These are phyloP conservation scores for Hirsutella thompsonii DNA, from an alignment of 2,329 filamentous ascomycete genomes.

Conservation along the genomic window DNA sequence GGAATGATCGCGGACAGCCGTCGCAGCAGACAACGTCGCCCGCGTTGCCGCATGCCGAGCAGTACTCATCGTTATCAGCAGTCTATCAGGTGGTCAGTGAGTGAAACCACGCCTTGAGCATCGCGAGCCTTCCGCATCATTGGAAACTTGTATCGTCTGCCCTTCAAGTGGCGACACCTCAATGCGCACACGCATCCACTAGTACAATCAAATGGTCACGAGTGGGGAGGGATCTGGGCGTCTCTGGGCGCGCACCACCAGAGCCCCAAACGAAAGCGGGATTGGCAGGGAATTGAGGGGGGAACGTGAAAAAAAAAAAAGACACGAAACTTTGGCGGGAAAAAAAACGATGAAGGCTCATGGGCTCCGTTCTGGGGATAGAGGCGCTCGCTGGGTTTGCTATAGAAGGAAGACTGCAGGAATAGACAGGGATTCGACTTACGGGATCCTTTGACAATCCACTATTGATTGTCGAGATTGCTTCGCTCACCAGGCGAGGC, in stretches of 20 bases:
- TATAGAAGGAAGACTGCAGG: too few relatives aligned
- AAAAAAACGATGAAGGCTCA: too few relatives aligned
- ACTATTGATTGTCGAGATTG: conserved; percentile 46
- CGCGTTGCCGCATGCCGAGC: conserved; percentile 70
- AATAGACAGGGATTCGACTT: conserved; percentile 15
- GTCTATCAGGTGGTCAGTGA: conserved; percentile 19
- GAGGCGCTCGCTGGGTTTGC: too few relatives aligned
- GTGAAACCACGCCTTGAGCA: neutral
- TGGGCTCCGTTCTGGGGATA: too few relatives aligned
- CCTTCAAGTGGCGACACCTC: neutral
- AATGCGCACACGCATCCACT: neutral
- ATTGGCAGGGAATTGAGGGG: neutral
- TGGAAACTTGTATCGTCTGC: neutral
- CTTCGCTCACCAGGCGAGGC: conserved; percentile 50
- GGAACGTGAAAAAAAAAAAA: too few relatives aligned
- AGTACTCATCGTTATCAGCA: conserved; percentile 77
- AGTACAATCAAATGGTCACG: neutral
- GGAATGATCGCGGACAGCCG: conserved; percentile 79
- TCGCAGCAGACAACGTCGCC: conserved; percentile 90
- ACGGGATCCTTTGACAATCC: conserved; percentile 41
- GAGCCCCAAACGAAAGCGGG: neutral
- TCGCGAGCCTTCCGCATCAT: neutral
- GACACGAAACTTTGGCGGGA: too few relatives aligned
- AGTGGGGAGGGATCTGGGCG: neutral
- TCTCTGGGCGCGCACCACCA: neutral